phyloP scores from a whole-genome alignment of 352 stramenopile species.

The Lagenidium sp. region DNA sequence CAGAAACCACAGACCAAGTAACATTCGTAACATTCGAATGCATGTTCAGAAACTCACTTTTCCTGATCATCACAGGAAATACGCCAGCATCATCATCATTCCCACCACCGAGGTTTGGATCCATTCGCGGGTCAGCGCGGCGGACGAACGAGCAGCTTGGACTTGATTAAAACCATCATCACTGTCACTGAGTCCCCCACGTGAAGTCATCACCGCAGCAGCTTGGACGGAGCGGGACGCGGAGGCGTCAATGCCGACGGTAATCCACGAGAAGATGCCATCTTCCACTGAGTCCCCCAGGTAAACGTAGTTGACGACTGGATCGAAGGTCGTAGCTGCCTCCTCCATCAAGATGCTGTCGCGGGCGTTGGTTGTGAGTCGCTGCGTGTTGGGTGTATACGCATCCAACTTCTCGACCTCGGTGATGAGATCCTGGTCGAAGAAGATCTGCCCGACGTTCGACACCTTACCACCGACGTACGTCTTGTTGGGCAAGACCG shows the following conservation, averaged over 20 bases:
- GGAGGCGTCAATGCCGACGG: constrained; percentile 21
- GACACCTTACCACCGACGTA: constrained; percentile 1
- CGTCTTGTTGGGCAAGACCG: constrained; percentile 9
- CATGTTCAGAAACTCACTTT: no score
- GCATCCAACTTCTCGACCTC: constrained; percentile 1
- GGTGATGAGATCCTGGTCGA: constrained; percentile 2
- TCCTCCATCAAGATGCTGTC: constrained; percentile 22
- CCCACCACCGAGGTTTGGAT: no score
- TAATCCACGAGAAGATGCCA: constrained; percentile 28
- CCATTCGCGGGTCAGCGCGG: no score
- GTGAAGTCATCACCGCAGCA: constrained; percentile 12
- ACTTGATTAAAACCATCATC: no score
- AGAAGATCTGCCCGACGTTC: constrained; percentile 5
- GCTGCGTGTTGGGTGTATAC: constrained; percentile 18
- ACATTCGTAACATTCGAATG: no score
- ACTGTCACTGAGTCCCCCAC: constrained; percentile 2
- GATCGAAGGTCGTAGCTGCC: constrained; percentile 19
- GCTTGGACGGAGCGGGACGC: constrained; percentile 10
- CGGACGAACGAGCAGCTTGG: no score
- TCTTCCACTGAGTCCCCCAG: constrained; percentile 20
- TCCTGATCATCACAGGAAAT: no score
- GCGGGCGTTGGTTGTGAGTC: constrained; percentile 14
- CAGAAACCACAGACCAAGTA: no score
- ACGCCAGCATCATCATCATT: no score
- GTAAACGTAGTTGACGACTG: constrained; percentile 22